Evolutionary conservation across 108 stramenopile species (phyloP).

Genomic region (Craspedostauros australis): DNA sequence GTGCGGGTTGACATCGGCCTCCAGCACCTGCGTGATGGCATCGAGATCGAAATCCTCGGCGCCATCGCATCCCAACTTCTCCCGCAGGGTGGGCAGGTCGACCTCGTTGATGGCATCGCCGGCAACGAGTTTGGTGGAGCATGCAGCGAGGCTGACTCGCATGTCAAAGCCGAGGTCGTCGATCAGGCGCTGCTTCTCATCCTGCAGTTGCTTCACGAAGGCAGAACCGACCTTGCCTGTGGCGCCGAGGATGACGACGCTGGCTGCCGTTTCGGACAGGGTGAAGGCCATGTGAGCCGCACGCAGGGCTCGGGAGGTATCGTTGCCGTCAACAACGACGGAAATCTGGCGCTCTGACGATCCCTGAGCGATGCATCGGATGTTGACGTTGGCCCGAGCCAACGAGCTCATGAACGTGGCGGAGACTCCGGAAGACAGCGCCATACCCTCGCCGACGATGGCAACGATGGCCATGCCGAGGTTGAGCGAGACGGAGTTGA

Average conservation of each 20-base stretch:
- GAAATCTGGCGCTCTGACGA: conserved; percentile 82
- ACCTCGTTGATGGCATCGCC: conserved; percentile 13
- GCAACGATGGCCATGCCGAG: conserved; percentile 71
- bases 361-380: conserved; percentile 82
- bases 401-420: conserved; percentile 79
- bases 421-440: conserved; percentile 68
- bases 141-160: conserved; percentile 44
- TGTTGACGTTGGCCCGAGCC: conserved; percentile 80
- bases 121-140: conserved; percentile 41
- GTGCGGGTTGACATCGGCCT: conserved; percentile 71
- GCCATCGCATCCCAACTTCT: conserved; percentile 37
- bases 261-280: conserved; percentile 54
- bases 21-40: conserved; percentile 38
- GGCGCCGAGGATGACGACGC: conserved; percentile 49
- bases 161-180: conserved; percentile 47
- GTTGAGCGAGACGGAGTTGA: conserved; percentile 38
- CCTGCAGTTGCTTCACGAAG: conserved; percentile 41
- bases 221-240: conserved; percentile 54
- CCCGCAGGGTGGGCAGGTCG: conserved; percentile 23
- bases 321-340: conserved; percentile 60
- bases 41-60: conserved; percentile 47
- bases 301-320: conserved; percentile 72
- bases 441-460: conserved; percentile 86
- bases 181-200: conserved; percentile 34
- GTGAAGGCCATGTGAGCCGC: conserved; percentile 84